phyloP scores from a whole-genome alignment of 768 basidiomycete genomes.

The Rhizopogon sp. region DNA sequence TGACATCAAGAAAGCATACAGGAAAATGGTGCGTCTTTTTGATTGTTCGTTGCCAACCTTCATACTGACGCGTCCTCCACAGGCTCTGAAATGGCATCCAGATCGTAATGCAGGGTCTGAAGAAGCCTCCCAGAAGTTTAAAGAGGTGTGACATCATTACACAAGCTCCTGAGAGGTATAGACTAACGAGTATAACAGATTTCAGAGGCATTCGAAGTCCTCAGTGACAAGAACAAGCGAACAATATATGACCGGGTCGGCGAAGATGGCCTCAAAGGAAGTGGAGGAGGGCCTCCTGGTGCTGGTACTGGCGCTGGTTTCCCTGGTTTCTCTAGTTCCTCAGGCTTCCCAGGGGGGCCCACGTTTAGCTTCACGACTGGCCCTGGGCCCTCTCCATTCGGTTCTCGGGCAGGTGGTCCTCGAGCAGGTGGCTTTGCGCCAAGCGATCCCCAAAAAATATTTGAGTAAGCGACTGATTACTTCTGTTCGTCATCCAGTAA shows the following conservation, averaged over 20 bases:
- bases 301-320: constrained; percentile 33
- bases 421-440: constrained; percentile 60
- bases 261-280: constrained; percentile 88
- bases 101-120: constrained; percentile 87
- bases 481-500: background rate
- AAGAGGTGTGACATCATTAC: constrained; percentile 52
- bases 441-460: constrained; percentile 81
- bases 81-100: constrained; percentile 94
- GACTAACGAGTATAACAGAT: constrained; percentile 42
- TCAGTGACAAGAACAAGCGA: constrained; percentile 83
- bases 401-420: constrained; percentile 36
- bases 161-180: background rate
- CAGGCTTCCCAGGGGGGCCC: constrained; percentile 40
- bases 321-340: constrained; percentile 35
- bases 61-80: constrained; percentile 10
- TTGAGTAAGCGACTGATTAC: constrained; percentile 56
- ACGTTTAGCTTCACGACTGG: constrained; percentile 56
- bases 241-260: constrained; percentile 90
- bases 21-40: constrained; percentile 67
- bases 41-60: background rate
- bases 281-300: constrained; percentile 50
- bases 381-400: constrained; percentile 30
- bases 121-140: constrained; percentile 84
- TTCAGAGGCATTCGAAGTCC: constrained; percentile 94
- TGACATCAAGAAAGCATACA: constrained; percentile 91